Evolutionary conservation across 1,284 basidiomycete species (phyloP).

Genomic region (Mixia osmundae): DNA sequence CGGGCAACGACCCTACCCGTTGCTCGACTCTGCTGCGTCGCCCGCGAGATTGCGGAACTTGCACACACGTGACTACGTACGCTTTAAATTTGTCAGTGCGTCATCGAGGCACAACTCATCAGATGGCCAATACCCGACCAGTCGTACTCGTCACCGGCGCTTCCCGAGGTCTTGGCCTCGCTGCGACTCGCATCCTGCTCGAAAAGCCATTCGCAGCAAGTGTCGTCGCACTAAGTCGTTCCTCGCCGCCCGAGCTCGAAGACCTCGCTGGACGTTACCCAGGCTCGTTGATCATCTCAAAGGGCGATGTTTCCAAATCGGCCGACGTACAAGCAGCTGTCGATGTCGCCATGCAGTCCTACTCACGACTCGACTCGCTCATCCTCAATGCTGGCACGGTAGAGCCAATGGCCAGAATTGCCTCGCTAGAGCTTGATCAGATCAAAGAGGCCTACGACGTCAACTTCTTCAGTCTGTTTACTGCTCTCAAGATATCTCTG

Average conservation of each 20-base stretch:
- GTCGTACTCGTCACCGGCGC: slow-evolving; percentile 15
- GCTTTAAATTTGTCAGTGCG: no score
- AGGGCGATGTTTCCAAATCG: slow-evolving; percentile 37
- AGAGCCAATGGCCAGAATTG: slow-evolving; percentile 26
- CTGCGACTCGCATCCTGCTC: slow-evolving; percentile 39
- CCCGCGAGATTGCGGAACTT: no score
- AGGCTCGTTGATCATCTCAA: slow-evolving; percentile 13
- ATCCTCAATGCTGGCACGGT: slow-evolving; percentile 45
- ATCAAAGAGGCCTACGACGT: slow-evolving; percentile 31
- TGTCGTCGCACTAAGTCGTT: slow-evolving; percentile 53
- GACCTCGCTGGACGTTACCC: slow-evolving; percentile 28
- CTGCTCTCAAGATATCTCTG: slow-evolving; percentile 37
- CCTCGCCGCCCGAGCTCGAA: slow-evolving; percentile 36
- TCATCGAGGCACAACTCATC: no score
- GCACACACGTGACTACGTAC: no score
- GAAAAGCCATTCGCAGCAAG: slow-evolving; percentile 30
- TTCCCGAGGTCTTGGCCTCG: slow-evolving; percentile 47
- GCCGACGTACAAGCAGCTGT: slow-evolving; percentile 37
- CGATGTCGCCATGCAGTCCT: slow-evolving; percentile 23
- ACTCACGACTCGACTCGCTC: slow-evolving; percentile 43
- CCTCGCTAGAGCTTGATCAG: slow-evolving; percentile 6
- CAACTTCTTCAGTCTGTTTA: slow-evolving; percentile 59
- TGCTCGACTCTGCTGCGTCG: no score
- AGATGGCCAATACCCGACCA: no score
- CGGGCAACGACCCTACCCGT: no score